Percentiles rank a stretch among this genome's conserved stretches.
These are phyloP conservation scores for Hebeloma cylindrosporum DNA, from an alignment of 768 basidiomycete species.

Conservation along the genomic window DNA sequence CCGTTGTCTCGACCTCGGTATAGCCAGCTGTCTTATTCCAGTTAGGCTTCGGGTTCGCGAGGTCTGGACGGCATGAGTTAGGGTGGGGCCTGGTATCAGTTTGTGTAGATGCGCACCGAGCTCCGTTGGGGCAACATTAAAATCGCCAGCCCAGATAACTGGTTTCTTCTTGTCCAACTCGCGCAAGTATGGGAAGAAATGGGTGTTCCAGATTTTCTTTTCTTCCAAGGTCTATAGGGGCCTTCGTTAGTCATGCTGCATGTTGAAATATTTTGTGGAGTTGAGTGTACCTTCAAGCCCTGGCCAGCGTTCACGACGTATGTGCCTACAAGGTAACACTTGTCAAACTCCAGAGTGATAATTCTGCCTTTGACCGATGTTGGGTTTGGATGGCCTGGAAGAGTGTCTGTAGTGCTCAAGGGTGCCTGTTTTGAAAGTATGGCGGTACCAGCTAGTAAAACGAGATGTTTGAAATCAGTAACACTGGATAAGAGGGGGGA, in stretches of 20 bases:
- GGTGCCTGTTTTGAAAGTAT: slow-evolving; percentile 79
- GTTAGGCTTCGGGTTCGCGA: slow-evolving; percentile 66
- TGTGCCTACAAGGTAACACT: slow-evolving; percentile 69
- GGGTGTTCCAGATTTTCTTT: slow-evolving; percentile 77
- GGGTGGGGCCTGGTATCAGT: neutral
- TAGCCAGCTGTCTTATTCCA: slow-evolving; percentile 91
- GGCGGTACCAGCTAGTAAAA: slow-evolving; percentile 67
- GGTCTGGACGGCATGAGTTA: slow-evolving; percentile 41
- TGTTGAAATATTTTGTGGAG: neutral
- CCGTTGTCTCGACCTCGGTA: slow-evolving; percentile 77
- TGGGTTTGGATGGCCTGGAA: slow-evolving; percentile 77
- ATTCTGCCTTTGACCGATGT: slow-evolving; percentile 70
- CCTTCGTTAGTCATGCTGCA: too few species aligned
- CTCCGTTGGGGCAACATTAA: slow-evolving; percentile 83
- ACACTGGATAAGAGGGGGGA: neutral
- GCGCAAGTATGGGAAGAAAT: slow-evolving; percentile 74
- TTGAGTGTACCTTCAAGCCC: slow-evolving; percentile 60
- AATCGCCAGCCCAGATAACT: slow-evolving; percentile 85
- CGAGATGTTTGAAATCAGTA: neutral
- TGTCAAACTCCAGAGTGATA: slow-evolving; percentile 77
- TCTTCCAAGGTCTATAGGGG: slow-evolving; percentile 62
- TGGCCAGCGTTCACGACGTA: slow-evolving; percentile 86
- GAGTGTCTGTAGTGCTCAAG: slow-evolving; percentile 56
- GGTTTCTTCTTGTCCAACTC: slow-evolving; percentile 76
- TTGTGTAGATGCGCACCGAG: slow-evolving; percentile 42